Base-by-base conservation (phyloP, 495 filamentous ascomycete genomes). In the Penicillium atrosanguineum region DNA sequence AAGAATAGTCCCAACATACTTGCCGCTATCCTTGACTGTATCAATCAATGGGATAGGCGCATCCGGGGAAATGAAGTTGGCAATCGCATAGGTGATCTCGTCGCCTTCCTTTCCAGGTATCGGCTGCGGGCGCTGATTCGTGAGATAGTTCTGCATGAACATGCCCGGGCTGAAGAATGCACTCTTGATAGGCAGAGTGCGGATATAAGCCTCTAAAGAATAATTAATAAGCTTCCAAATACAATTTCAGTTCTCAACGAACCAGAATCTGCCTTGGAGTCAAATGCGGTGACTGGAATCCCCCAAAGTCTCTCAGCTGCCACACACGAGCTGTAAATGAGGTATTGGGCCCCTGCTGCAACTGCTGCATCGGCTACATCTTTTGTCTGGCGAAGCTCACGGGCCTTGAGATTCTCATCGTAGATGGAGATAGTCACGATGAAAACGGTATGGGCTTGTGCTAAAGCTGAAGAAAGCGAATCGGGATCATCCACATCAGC, bases 1-100 rank as follows among this genome's bases (percentile, higher is more conserved):
- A 1, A 85, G 64, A 12, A 80, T 77, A 14, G 80, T 72, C 8
- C 72, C 77, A 15, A 82, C 67, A 53, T 73, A 83, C 52, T 81
- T 81, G 0, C 79, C 82, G 3, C 69, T 71, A 56, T 83, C 78
- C 8, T 59, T 68, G 6, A 52, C 63, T 7, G 70, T 70, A 54
- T 80, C 72, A 47, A 83, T 69, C 21, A 75, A 41, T 3, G 82
- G 79, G 1, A 76, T 36, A 36, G 50, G 36, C 4, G 68, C 67
- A 14, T 69, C 49, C 0, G 70, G 71, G 4, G 68, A 69, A 28
- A 52, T 50, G 43, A 52, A 56, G 23, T 62, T 59, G 14, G 66
- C 19, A 1, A 71, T 41, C 1, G 46, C 56, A 21, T 64, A 73
- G 1, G 55, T 62, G 26, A 20, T 23, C 23, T 58, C 62, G 38